Evolutionary conservation across 2,329 filamentous ascomycete species (phyloP).

Genomic region (Fusarium hostae): DNA sequence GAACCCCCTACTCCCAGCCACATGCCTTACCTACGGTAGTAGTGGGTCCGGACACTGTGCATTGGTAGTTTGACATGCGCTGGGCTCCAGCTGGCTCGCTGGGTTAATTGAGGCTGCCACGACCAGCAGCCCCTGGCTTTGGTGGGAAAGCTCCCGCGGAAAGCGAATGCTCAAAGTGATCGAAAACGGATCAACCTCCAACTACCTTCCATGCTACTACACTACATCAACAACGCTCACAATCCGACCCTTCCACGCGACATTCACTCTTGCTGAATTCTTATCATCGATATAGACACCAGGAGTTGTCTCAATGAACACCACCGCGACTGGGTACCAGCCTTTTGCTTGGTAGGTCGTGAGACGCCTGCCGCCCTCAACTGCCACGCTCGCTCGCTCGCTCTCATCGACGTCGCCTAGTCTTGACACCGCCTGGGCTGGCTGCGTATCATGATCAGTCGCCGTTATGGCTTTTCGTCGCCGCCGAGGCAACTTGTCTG

Average conservation of each 20-base stretch:
- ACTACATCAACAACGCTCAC: constrained; percentile 23
- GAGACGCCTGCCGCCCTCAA: constrained; percentile 37
- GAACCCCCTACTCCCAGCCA: constrained; percentile 41
- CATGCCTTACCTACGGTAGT: constrained; percentile 16
- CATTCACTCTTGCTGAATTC: constrained; percentile 4
- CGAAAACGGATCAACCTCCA: constrained; percentile 25
- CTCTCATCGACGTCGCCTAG: constrained; percentile 23
- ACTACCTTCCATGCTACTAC: not conserved
- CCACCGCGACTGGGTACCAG: constrained; percentile 32
- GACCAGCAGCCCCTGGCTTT: constrained; percentile 36
- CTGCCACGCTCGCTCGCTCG: constrained; percentile 21
- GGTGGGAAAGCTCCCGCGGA: constrained; percentile 35
- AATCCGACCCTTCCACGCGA: constrained; percentile 20
- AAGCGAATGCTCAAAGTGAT: constrained; percentile 29
- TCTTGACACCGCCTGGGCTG: constrained; percentile 39
- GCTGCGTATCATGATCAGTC: constrained; percentile 53
- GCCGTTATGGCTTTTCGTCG: constrained; percentile 69
- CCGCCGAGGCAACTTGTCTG: constrained; percentile 69
- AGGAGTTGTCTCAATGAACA: constrained; percentile 39
- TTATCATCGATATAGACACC: constrained; percentile 13
- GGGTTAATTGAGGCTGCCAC: constrained; percentile 39
- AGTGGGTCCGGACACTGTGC: constrained; percentile 37
- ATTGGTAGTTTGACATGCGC: constrained; percentile 36
- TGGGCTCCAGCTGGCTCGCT: not conserved
- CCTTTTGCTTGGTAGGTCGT: constrained; percentile 44